Conservation (phyloP, 257 asterid genomes). For the Striga asiatica region DNA sequence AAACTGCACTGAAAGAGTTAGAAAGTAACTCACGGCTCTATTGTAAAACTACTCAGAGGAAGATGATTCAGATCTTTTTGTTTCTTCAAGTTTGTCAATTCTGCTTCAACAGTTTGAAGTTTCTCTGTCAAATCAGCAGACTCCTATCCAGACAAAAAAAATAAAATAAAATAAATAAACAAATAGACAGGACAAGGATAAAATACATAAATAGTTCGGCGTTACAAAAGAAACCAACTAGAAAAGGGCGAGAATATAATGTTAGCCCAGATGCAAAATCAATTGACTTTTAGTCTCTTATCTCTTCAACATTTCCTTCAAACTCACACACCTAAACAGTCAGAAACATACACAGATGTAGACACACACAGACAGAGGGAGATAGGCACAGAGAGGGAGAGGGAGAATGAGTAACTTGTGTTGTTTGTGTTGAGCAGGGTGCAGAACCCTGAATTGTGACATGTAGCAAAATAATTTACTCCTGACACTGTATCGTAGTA, state of each 20-base stretch:
- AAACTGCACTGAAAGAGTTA: slow-evolving; percentile 5
- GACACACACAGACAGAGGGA: not conserved
- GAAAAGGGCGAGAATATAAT: not conserved
- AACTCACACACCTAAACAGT: not conserved
- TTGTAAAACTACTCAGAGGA: slow-evolving; percentile 43
- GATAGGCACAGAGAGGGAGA: too few species aligned
- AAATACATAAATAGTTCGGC: not conserved
- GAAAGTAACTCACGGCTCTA: slow-evolving; percentile 41
- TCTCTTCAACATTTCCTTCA: not conserved
- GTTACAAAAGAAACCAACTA: not conserved
- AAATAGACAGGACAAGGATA: not conserved
- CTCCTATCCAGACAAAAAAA: slow-evolving; percentile 36
- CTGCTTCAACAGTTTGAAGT: slow-evolving; percentile 34
- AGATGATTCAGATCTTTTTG: slow-evolving; percentile 38
- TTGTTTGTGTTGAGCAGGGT: not conserved
- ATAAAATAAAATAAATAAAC: not conserved
- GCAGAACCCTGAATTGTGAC: too few species aligned
- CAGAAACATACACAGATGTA: too few species aligned
- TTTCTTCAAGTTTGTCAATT: slow-evolving; percentile 49
- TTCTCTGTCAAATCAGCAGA: slow-evolving; percentile 47
- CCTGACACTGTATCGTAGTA: too few species aligned
- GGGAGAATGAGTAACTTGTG: too few species aligned
- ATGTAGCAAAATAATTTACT: too few species aligned
- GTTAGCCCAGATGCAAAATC: not conserved
- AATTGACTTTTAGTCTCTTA: not conserved